Base-by-base conservation (phyloP, 1,284 basidiomycete genomes). In the Leccinum olivaceoglutinosum region DNA sequence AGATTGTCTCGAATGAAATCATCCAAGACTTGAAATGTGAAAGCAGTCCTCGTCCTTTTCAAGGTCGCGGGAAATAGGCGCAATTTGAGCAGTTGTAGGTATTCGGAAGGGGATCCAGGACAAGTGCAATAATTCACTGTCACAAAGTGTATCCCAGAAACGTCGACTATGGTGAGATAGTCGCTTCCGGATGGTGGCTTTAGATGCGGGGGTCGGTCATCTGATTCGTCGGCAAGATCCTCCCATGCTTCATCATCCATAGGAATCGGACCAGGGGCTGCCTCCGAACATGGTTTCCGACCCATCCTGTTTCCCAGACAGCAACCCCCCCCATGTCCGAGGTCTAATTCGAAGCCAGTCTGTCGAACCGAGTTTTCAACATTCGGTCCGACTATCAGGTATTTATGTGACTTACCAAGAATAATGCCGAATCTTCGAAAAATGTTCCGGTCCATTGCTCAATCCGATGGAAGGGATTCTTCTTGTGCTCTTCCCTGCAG, bases 1-100 rank as follows among this genome's bases (percentile, higher is more conserved):
- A 72, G 46, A 9, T 65, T 69, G 25, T 75, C 71, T 2, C 64
- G 36, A 11, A 74, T 68, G 39, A 74, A 74, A 11, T 73, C 58
- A 21, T 51, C 46, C n/a, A 51, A 51, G 1, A 51, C 46, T 10
- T n/a, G 9, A 21, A 51, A 51, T 4, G 46, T 18, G 18, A 55
- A 55, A 12, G 29, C 29, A 1, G 53, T 55, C 4, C 29, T 2
- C 12, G 14, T 16, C 10, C 5, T 7, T 18, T 55, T 21, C 11
- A 55, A 9, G 14, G 53, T 55, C 5, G 29, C 8, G 0, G 53
- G 53, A n/a, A 55, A 55, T 9, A 55, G 53, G 3, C 11, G 14
- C 4, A 14, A 9, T n/a, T 29, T 14, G 6, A 55, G 16, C 2
- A 55, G 21, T 9, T 55, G 53, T 2, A 55, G 6, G 9, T 55